Evolutionary conservation across 1,284 basidiomycete genomes (phyloP).

Genomic region (Hortiboletus rubellus): DNA sequence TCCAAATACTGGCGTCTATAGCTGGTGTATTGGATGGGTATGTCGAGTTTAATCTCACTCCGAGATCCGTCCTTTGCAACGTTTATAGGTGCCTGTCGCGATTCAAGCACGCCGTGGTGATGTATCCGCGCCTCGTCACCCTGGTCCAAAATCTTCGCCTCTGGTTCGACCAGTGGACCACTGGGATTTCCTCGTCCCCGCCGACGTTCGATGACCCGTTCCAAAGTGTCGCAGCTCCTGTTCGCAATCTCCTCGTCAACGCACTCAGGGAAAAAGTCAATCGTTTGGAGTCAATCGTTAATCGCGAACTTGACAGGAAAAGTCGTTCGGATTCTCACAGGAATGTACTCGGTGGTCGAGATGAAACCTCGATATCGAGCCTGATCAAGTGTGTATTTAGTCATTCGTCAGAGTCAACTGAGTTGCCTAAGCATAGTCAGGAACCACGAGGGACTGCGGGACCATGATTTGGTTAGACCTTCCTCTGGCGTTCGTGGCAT

Average conservation of each 20-base stretch:
- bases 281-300: slow-evolving; percentile 48
- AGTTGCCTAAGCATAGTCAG: slow-evolving; percentile 32
- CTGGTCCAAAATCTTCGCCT: slow-evolving; percentile 44
- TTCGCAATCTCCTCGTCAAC: slow-evolving; percentile 41
- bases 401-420: neutral
- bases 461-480: slow-evolving; percentile 49
- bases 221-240: slow-evolving; percentile 22
- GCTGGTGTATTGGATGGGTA: slow-evolving; percentile 55
- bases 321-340: slow-evolving; percentile 21
- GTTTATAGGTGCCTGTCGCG: slow-evolving; percentile 52
- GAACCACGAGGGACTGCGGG: slow-evolving; percentile 56
- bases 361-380: slow-evolving; percentile 42
- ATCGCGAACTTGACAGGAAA: slow-evolving; percentile 31
- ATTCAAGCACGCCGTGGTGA: slow-evolving; percentile 54
- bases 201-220: slow-evolving; percentile 41
- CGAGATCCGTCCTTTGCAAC: neutral
- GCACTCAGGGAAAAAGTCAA: slow-evolving; percentile 42
- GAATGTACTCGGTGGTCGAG: neutral
- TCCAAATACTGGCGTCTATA: slow-evolving; percentile 49
- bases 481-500: slow-evolving; percentile 62
- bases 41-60: slow-evolving; percentile 12
- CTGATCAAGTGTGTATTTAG: slow-evolving; percentile 45
- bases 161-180: slow-evolving; percentile 51
- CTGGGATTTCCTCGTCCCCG: slow-evolving; percentile 37
- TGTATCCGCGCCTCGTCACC: slow-evolving; percentile 45